These are phyloP conservation scores for Avicennia marina DNA, from an alignment of 257 asterid genomes.

Conservation along the genomic window DNA sequence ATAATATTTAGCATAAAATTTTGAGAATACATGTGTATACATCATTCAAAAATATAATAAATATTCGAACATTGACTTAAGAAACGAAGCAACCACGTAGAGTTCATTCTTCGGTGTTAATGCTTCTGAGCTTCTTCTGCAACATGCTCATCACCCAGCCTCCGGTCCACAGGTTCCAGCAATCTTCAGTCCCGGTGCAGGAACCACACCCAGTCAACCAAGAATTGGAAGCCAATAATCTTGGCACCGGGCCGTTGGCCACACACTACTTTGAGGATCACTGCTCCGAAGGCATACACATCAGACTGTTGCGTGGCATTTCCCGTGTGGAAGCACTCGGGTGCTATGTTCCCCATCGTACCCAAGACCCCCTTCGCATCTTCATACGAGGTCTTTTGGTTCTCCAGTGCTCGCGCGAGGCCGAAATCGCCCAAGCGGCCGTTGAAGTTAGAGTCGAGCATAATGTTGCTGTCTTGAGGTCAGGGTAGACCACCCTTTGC, in stretches of 20 bases:
- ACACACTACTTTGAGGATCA: conserved; percentile 63
- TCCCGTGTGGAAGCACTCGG: conserved; percentile 89
- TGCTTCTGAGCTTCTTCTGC: conserved; percentile 69
- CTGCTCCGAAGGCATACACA: conserved; percentile 78
- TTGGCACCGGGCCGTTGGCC: conserved; percentile 68
- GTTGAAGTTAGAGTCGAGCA: conserved; percentile 79
- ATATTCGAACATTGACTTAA: too few species aligned
- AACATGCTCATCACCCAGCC: conserved; percentile 42
- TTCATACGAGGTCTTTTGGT: conserved; percentile 67
- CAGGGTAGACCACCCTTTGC: conserved; percentile 75
- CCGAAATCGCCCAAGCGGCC: conserved; percentile 92
- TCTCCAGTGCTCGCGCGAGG: conserved; percentile 83
- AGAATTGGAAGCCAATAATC: conserved; percentile 43
- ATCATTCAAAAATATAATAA: too few species aligned
- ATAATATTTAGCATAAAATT: too few species aligned
- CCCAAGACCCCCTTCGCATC: conserved; percentile 83
- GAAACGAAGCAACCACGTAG: too few species aligned
- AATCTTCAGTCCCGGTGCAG: conserved; percentile 61
- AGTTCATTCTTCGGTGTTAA: too few species aligned
- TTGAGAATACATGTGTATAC: too few species aligned
- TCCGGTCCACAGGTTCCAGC: conserved; percentile 62
- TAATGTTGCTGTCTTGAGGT: conserved; percentile 82
- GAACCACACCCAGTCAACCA: conserved; percentile 90
- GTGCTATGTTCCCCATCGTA: conserved; percentile 89
- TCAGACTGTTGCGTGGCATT: conserved; percentile 81